Percentiles rank a stretch among this genome's conserved stretches.
Conservation (phyloP, 306 rosid species). For the Acacia melanoxylon region DNA sequence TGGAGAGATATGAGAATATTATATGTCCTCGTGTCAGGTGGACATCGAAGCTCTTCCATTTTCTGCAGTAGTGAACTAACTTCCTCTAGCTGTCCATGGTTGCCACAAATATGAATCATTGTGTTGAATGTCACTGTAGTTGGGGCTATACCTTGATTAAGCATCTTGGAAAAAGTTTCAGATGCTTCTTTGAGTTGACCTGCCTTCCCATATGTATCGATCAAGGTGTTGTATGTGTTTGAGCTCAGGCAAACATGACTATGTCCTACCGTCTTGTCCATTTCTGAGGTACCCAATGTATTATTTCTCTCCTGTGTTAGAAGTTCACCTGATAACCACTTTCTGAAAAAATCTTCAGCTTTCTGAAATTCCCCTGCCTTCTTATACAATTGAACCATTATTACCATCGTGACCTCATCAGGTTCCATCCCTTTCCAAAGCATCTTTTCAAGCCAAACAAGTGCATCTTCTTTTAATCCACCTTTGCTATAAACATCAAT, state of each 20-base stretch:
- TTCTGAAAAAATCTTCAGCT: conserved; percentile 75
- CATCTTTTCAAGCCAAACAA: conserved; percentile 82
- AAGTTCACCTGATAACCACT: conserved; percentile 64
- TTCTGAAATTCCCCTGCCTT: conserved; percentile 76
- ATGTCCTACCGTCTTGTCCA: conserved; percentile 24
- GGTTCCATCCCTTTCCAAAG: conserved; percentile 71
- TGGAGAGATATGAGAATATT: conserved; percentile 73
- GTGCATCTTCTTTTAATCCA: conserved; percentile 70
- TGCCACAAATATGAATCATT: conserved; percentile 91
- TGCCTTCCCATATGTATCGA: conserved; percentile 87
- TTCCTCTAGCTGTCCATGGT: conserved; percentile 74
- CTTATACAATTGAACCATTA: conserved; percentile 86
- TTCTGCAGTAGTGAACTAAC: conserved; percentile 62
- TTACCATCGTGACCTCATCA: conserved; percentile 94
- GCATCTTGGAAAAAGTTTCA: conserved; percentile 71
- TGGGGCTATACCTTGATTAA: conserved; percentile 72
- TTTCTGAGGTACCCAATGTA: conserved; percentile 18
- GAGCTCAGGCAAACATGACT: conserved; percentile 50
- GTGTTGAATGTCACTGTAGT: conserved; percentile 92
- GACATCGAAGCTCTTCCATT: conserved; percentile 82
- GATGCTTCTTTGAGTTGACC: conserved; percentile 86
- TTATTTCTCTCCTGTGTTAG: conserved; percentile 32
- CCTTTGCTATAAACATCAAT: conserved; percentile 88
- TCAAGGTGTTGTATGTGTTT: conserved; percentile 82
- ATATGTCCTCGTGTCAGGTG: conserved; percentile 82